Base-by-base conservation (phyloP, 106 monocot genomes). In the Allium sativum region DNA sequence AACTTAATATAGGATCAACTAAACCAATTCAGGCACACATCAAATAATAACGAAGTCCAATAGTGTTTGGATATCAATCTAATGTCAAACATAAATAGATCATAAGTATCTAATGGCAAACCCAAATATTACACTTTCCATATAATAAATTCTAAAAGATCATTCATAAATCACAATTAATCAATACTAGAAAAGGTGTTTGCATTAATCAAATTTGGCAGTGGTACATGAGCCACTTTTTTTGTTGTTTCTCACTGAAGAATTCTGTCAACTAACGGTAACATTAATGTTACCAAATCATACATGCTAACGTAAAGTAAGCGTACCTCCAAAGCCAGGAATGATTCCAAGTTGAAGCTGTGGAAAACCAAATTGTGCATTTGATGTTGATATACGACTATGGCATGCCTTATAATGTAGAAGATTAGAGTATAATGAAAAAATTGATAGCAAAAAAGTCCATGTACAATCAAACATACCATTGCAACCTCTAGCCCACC, bases 401-500 rank as follows among this genome's bases (percentile, higher is more conserved):
- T 92, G 92, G 59, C 87, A 92, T 62, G 87, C 92, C 92, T 92
- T 53, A 44, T 13, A 16, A 79, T 43, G 48, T 18, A 68, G 42
- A 80, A 79, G 62, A 81, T 62, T 84, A 61, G 19, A n/a, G 58
- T 55, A 10, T 21, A 47, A 62, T 62, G 21, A 46, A 21, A 12
- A 62, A 18, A 47, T 48, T 46, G 11, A 21, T 3, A 12, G 7
- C 7, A 62, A 48, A 2, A 19, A 10, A 47, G 20, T 70, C 45
- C 44, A 44, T 15, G 42, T 44, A 40, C 44, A 54, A 62, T 47
- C 10, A 48, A 64, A 59, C 54, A 65, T 68, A 95, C 94, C 94
- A 95, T 95, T 67, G 90, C 86, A 75, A 95, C 53, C 64, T 95
- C 94, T 47, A 95, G 65, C 45, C 94, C 94, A 18, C 94, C 94